A percentile compares a stretch with the other conserved stretches of the same genome.
Conservation (phyloP, 2,329 filamentous ascomycete species). For the Pseudogymnoascus sp. region DNA sequence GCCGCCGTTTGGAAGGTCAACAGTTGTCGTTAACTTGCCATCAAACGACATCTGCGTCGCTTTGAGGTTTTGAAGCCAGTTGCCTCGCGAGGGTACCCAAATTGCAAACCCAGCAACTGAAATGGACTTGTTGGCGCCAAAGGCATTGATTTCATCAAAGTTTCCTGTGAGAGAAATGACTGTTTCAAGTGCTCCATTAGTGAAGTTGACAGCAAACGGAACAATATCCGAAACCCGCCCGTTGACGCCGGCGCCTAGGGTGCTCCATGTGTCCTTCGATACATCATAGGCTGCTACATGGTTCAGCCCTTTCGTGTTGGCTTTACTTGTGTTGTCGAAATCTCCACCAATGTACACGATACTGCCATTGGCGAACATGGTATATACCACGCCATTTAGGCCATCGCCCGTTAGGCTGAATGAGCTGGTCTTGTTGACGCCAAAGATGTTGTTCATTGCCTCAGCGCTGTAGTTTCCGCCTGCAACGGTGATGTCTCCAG, state of each 20-base stretch:
- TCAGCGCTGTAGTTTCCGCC: slow-evolving; percentile 75
- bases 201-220: slow-evolving; percentile 71
- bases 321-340: slow-evolving; percentile 66
- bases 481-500: slow-evolving; percentile 60
- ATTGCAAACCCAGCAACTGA: slow-evolving; percentile 70
- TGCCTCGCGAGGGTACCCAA: slow-evolving; percentile 77
- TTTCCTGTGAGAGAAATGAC: slow-evolving; percentile 73
- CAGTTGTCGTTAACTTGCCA: slow-evolving; percentile 63
- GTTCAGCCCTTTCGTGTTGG: slow-evolving; percentile 54
- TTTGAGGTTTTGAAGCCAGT: slow-evolving; percentile 80
- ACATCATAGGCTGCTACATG: slow-evolving; percentile 72
- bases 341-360: slow-evolving; percentile 73
- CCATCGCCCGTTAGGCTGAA: slow-evolving; percentile 59
- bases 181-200: slow-evolving; percentile 55
- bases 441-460: slow-evolving; percentile 66
- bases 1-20: slow-evolving; percentile 50
- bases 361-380: slow-evolving; percentile 57
- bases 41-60: slow-evolving; percentile 55
- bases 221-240: slow-evolving; percentile 69
- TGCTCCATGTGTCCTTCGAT: slow-evolving; percentile 58
- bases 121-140: slow-evolving; percentile 52
- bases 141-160: slow-evolving; percentile 65
- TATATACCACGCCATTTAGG: slow-evolving; percentile 68
- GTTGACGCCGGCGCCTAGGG: slow-evolving; percentile 79
- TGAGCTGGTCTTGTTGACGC: slow-evolving; percentile 55